Base-by-base conservation (phyloP, 305 asterid species). In the Fraxinus latifolia region DNA sequence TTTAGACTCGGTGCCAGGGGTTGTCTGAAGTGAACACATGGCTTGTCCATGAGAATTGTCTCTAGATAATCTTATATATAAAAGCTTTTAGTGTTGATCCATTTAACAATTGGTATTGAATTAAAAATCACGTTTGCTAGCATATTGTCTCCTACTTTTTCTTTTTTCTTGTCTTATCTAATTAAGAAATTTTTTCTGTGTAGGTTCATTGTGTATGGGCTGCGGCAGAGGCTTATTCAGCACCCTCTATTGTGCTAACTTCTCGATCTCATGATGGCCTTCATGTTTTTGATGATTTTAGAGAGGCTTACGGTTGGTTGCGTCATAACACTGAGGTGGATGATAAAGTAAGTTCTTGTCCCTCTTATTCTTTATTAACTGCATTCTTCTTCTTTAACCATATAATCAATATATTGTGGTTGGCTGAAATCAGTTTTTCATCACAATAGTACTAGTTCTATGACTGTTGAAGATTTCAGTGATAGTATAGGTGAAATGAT, bases 201-300 rank as follows among this genome's bases (percentile, higher is more conserved):
- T 74, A 96, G 99, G 95, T 94, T 88, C 99, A 96, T 81, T 93
- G 97, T 90, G 99, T 96, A 82, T 94, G 99, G 99, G 98, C 98
- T 71, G 99, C 99, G 31, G 97, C 98, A 25, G 99, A 96, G 90
- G 99, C 99, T 77, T 96, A 96, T 90, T 96, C 99, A 81, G 98
- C 99, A 72, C 99, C 99, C 34, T 96, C 98, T 70, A 96, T 96
- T 84, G 99, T 96, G 82, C 86, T 94, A 74, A 94, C 99, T 58
- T 90, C 98, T 83, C 97, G 89, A 72, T 82, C 97, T 60, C 88
- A 85, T 82, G 97, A 94, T 15, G 99, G 99, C 19, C 93, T 96
- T 87, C 98, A 96, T 77, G 98, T 96, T 82, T 94, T 96, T 91
- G 99, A 96, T 86, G 99, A 96, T 92, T 96, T 96, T 83, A 92